Conservation (phyloP, 352 stramenopile genomes). For the Phytophthora boehmeriae region DNA sequence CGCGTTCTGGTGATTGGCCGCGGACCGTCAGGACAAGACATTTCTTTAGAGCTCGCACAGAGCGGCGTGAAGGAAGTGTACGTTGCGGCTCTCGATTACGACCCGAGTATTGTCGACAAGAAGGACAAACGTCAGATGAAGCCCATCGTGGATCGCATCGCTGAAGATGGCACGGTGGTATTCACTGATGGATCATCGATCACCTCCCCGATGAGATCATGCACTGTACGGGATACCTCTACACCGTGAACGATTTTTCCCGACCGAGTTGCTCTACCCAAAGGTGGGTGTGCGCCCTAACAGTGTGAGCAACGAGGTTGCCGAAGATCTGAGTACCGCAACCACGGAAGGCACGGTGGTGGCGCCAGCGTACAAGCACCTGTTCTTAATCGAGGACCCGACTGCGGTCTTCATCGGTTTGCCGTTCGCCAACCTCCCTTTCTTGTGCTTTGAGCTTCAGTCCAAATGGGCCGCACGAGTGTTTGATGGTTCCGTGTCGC, state of each 20-base stretch:
- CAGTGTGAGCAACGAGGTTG: conserved; percentile 20
- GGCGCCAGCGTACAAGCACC: conserved; percentile 68
- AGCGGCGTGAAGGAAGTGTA: conserved; percentile 46
- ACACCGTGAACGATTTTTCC: conserved; percentile 61
- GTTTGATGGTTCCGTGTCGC: conserved; percentile 34
- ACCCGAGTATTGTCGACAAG: conserved; percentile 22
- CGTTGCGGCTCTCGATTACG: conserved; percentile 51
- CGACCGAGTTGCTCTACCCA: conserved; percentile 46
- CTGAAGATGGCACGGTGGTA: conserved; percentile 41
- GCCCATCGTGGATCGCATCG: conserved; percentile 47
- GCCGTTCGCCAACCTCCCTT: conserved; percentile 71
- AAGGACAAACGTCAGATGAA: conserved; percentile 54
- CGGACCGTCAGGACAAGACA: conserved; percentile 72
- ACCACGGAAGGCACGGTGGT: conserved; percentile 37
- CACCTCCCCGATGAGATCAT: conserved; percentile 64
- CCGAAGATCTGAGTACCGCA: conserved; percentile 30
- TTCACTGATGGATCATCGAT: conserved; percentile 59
- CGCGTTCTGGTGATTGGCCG: conserved; percentile 65
- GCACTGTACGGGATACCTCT: conserved; percentile 73
- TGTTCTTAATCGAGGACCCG: conserved; percentile 72
- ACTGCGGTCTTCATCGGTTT: conserved; percentile 71
- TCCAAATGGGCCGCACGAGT: conserved; percentile 62
- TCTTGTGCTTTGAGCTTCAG: conserved; percentile 75
- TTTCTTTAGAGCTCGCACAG: conserved; percentile 62
- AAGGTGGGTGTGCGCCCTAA: conserved; percentile 8